phyloP scores from a whole-genome alignment of 2,329 filamentous ascomycete species.

The Talaromyces sp. region DNA sequence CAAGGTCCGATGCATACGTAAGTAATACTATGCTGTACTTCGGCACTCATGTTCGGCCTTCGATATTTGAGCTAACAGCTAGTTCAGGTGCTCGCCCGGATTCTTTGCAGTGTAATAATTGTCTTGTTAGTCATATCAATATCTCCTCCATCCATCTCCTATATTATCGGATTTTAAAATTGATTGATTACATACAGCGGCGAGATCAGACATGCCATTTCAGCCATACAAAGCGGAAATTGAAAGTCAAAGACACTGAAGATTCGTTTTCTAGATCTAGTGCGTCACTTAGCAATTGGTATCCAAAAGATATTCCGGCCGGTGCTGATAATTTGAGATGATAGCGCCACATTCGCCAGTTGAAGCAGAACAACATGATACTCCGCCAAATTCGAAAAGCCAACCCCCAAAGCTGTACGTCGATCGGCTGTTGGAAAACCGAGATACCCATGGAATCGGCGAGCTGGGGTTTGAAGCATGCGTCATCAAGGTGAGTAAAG shows the following conservation, averaged over 20 bases:
- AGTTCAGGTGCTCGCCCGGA: slow-evolving; percentile 10
- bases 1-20: slow-evolving; percentile 43
- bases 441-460: slow-evolving; percentile 18
- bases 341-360: neutral
- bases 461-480: slow-evolving; percentile 20
- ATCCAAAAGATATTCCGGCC: neutral
- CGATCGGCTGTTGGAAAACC: slow-evolving; percentile 22
- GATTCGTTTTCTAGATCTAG: neutral
- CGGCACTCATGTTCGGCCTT: neutral
- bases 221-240: slow-evolving; percentile 22
- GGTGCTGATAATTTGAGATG: neutral
- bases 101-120: slow-evolving; percentile 26
- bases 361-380: neutral
- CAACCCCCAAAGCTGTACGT: slow-evolving; percentile 20
- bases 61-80: neutral
- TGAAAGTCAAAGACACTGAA: slow-evolving; percentile 16
- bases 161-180: neutral
- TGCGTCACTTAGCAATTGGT: neutral
- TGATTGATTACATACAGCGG: slow-evolving; percentile 18
- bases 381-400: neutral
- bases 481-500: slow-evolving; percentile 22
- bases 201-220: slow-evolving; percentile 25
- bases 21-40: slow-evolving; percentile 13
- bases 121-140: slow-evolving; percentile 23
- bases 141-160: neutral